Evolutionary conservation across 345 rosid species (phyloP).

Genomic region (Salix dunnii): DNA sequence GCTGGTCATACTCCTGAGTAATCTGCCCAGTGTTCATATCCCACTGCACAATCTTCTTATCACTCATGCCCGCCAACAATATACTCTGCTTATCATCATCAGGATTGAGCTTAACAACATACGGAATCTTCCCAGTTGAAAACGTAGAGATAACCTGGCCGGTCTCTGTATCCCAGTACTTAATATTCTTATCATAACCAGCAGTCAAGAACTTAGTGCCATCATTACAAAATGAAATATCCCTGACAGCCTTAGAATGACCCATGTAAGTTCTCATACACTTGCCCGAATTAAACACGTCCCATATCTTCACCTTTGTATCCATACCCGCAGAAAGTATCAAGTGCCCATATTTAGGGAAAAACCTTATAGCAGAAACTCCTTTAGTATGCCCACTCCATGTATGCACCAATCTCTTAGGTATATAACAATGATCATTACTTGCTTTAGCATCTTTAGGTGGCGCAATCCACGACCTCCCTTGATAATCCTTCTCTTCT

Average conservation of each 20-base stretch:
- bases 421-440: conserved; percentile 76
- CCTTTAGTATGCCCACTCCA: conserved; percentile 32
- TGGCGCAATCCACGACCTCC: conserved; percentile 90
- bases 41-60: conserved; percentile 99
- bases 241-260: conserved; percentile 88
- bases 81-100: conserved; percentile 95
- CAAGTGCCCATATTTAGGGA: conserved; percentile 94
- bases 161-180: conserved; percentile 96
- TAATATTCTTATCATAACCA: conserved; percentile 91
- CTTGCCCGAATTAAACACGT: conserved; percentile 91
- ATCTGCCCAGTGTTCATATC: conserved; percentile 90
- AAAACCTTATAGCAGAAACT: conserved; percentile 64
- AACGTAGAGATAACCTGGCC: conserved; percentile 92
- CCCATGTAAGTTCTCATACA: conserved; percentile 99
- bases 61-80: conserved; percentile 96
- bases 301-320: conserved; percentile 97
- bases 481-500: conserved; percentile 94
- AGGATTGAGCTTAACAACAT: conserved; percentile 87
- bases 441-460: conserved; percentile 91
- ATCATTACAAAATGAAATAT: conserved; percentile 90
- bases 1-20: conserved; percentile 49
- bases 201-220: conserved; percentile 91
- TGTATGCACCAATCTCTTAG: conserved; percentile 24
- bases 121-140: conserved; percentile 88
- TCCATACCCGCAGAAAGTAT: conserved; percentile 99